These are phyloP conservation scores for Fusarium sp. DNA, from an alignment of 2,329 filamentous ascomycete species.

Conservation along the genomic window DNA sequence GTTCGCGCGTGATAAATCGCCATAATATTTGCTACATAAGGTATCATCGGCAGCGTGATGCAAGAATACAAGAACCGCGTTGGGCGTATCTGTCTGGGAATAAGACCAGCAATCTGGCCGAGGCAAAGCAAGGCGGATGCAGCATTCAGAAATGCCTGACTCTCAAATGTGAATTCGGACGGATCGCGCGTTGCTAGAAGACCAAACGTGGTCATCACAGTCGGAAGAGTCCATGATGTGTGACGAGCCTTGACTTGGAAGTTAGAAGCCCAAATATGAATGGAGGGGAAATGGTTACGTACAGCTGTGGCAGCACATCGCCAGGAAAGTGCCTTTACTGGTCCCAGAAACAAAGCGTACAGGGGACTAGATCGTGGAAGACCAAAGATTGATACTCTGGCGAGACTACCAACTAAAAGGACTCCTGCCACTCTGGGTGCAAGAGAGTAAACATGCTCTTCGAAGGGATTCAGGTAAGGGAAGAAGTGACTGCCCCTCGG, in stretches of 20 bases:
- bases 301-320: neutral
- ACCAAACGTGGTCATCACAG: neutral
- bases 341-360: neutral
- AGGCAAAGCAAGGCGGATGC: neutral
- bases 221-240: neutral
- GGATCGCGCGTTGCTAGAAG: neutral
- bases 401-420: neutral
- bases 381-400: neutral
- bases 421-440: neutral
- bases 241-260: neutral
- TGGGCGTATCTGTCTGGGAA: neutral
- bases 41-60: neutral
- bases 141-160: neutral
- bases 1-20: neutral
- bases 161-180: neutral
- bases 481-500: neutral
- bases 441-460: neutral
- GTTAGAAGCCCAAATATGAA: neutral
- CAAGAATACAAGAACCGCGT: neutral
- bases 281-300: fast-evolving
- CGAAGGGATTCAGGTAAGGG: neutral
- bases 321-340: neutral
- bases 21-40: neutral
- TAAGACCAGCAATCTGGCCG: neutral
- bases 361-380: neutral